phyloP scores from a whole-genome alignment of 768 basidiomycete species.

The Dendrothele bispora region DNA sequence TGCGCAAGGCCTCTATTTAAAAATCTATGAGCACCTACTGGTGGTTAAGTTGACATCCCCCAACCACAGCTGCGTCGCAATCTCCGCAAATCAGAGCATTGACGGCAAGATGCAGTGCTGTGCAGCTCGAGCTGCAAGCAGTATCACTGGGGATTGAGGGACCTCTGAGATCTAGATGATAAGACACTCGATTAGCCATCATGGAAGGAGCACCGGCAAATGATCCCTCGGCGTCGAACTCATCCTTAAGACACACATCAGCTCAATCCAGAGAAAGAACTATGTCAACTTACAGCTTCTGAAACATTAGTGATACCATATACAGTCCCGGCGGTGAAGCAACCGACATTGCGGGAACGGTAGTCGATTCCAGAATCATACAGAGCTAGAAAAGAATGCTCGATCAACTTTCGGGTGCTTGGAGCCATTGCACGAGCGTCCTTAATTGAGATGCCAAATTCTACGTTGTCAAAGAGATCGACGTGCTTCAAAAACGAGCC shows the following conservation, averaged over 20 bases:
- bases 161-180: constrained; percentile 39
- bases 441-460: constrained; percentile 37
- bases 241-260: constrained; percentile 25
- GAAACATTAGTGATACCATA: constrained; percentile 23
- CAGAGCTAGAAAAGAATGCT: constrained; percentile 38
- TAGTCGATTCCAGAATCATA: constrained; percentile 50
- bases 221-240: constrained; percentile 29
- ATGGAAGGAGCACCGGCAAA: constrained; percentile 33
- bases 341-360: constrained; percentile 39
- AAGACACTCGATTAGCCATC: constrained; percentile 43
- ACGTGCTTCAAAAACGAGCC: constrained; percentile 40
- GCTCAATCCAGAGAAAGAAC: neutral
- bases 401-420: constrained; percentile 35
- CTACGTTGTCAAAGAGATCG: constrained; percentile 34
- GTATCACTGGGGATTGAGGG: constrained; percentile 53
- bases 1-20: too few relatives aligned
- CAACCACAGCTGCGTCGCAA: constrained; percentile 48
- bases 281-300: constrained; percentile 23
- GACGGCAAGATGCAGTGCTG: constrained; percentile 47
- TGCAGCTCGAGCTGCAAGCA: constrained; percentile 50
- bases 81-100: constrained; percentile 43
- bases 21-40: too few relatives aligned
- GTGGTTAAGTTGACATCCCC: constrained; percentile 42
- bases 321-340: constrained; percentile 34
- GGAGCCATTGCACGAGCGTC: constrained; percentile 34